These are phyloP conservation scores for Spiromastix sp. DNA, from an alignment of 2,329 filamentous ascomycete genomes.

Conservation along the genomic window DNA sequence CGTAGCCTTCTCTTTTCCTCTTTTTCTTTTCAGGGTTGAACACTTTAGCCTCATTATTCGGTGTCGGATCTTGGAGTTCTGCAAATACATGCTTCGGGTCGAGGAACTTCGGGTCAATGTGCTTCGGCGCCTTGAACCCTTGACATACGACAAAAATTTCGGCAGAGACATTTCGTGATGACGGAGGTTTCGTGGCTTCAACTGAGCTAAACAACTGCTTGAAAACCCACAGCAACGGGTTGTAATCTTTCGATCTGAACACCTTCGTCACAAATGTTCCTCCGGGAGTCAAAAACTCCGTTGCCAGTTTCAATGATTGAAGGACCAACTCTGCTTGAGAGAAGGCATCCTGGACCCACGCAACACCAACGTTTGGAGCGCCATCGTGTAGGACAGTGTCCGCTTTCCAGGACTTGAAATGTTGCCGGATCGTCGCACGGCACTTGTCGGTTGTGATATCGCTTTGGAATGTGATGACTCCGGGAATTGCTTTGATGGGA, in stretches of 20 bases:
- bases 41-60: conserved; percentile 95
- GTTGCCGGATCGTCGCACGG: conserved; percentile 74
- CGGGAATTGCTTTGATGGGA: conserved; percentile 91
- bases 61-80: conserved; percentile 71
- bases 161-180: conserved; percentile 88
- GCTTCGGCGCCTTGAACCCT: conserved; percentile 90
- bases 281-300: conserved; percentile 80
- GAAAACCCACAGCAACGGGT: conserved; percentile 90
- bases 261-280: conserved; percentile 96
- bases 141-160: conserved; percentile 98
- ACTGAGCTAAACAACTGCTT: conserved; percentile 93
- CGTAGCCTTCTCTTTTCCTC: conserved; percentile 93
- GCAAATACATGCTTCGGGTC: conserved; percentile 86
- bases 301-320: conserved; percentile 84
- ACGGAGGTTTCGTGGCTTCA: conserved; percentile 94
- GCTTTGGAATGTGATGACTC: conserved; percentile 90
- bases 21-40: conserved; percentile 98
- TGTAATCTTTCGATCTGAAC: conserved; percentile 95
- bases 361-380: conserved; percentile 93
- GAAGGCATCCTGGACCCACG: conserved; percentile 97
- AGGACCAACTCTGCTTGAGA: conserved; percentile 89
- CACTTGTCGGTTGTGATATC: conserved; percentile 98
- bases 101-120: conserved; percentile 82
- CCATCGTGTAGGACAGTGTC: conserved; percentile 95
- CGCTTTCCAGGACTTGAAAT: conserved; percentile 92